A percentile compares a stretch with the other conserved stretches of the same genome.
Conservation (phyloP, 306 rosid species). For the Senna siamea region DNA sequence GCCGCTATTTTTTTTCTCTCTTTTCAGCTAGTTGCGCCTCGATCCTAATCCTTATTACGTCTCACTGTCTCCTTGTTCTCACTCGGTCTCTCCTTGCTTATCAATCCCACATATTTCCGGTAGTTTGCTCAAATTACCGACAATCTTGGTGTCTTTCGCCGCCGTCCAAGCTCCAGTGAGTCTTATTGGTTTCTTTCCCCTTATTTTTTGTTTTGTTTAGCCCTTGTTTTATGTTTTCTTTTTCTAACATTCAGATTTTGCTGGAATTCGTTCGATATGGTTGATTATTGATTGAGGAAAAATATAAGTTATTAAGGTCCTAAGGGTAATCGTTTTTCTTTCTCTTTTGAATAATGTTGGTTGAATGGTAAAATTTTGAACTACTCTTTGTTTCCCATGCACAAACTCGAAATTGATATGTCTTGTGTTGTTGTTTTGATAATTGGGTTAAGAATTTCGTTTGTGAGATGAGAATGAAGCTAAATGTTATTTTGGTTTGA, state of each 20-base stretch:
- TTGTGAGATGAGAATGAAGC: not conserved
- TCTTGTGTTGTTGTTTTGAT: not conserved
- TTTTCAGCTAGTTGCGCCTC: not conserved
- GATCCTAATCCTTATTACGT: not conserved
- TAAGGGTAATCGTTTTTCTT: not conserved
- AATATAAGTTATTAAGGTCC: not conserved
- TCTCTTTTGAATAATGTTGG: not conserved
- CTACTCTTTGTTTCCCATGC: not conserved
- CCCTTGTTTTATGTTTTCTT: not conserved
- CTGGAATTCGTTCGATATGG: not conserved
- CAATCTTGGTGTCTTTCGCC: not conserved
- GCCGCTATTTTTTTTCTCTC: not conserved
- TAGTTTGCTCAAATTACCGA: not conserved
- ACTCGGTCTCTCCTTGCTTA: not conserved
- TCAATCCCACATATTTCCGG: not conserved
- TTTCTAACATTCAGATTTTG: not conserved
- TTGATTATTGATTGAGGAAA: not conserved
- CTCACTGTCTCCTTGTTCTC: not conserved
- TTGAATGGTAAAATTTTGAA: not conserved
- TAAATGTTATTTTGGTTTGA: not conserved
- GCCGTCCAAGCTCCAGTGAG: slow-evolving; percentile 26
- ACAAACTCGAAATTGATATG: not conserved
- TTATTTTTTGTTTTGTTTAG: not conserved
- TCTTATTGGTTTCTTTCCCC: not conserved
- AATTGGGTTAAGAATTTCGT: not conserved